These are phyloP conservation scores for Macrolepiota fuliginosa DNA, from an alignment of 768 basidiomycete species.

Conservation along the genomic window DNA sequence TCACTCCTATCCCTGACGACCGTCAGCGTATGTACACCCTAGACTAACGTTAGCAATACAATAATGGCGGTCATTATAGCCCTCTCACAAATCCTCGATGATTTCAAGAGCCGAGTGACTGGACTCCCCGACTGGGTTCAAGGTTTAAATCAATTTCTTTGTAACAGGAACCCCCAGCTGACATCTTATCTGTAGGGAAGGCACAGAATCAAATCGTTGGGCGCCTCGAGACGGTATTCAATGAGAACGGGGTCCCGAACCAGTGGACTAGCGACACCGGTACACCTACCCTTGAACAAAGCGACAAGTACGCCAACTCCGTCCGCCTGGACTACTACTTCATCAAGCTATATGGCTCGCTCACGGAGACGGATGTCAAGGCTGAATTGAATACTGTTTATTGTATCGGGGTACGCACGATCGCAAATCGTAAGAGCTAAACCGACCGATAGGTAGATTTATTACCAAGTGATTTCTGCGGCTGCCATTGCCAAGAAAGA, in stretches of 20 bases:
- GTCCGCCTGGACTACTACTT: neutral
- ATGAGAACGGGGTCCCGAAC: neutral
- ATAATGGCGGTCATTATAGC: neutral
- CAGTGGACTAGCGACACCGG: neutral
- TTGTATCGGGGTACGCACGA: neutral
- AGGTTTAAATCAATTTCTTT: neutral
- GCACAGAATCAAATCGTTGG: neutral
- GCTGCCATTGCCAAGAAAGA: neutral
- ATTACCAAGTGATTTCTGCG: neutral
- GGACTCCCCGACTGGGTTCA: neutral
- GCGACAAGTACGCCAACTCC: neutral
- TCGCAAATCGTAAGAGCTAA: neutral
- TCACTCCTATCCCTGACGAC: neutral
- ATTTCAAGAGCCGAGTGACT: neutral
- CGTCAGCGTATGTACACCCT: neutral
- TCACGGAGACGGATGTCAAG: neutral
- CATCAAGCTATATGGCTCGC: neutral
- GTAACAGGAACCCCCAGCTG: neutral
- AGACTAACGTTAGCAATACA: neutral
- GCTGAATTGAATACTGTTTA: neutral
- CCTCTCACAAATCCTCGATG: neutral
- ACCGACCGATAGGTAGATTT: neutral
- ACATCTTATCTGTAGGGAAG: neutral
- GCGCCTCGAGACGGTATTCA: neutral
- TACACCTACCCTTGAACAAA: neutral